Base-by-base conservation (phyloP, 1,284 basidiomycete species). In the Leccinum griseonigrum region DNA sequence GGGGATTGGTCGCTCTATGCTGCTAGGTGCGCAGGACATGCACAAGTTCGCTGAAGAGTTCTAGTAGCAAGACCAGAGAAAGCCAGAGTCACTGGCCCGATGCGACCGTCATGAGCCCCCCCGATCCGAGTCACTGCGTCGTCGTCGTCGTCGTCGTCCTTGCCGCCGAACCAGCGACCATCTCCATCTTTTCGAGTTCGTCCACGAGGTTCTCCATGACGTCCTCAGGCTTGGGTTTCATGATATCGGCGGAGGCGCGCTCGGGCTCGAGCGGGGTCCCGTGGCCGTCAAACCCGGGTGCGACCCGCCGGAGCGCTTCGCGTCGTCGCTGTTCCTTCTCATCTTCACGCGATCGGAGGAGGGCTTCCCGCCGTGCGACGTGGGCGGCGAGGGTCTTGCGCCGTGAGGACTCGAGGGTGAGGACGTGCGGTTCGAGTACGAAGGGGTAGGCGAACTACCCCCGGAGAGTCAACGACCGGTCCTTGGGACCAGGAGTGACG, bases 391-490 rank as follows among this genome's bases (percentile, higher is more conserved):
- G 80, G 1, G 88, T 89, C 16, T 82, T 76, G 61, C 86, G 79
- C 8, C 91, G 86, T 3, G 91, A 82, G 0, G 88, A 83, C 71
- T 90, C 87, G 56, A 92, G 75, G 1, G 86, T 83, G 60, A 95
- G 73, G 65, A 94, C 81, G 70, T 96, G 94, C 0, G 88, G 85
- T 71, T 97, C 95, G 58, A 97, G 83, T 0, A 93, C 91, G 79
- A 93, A 96, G 2, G 95, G 95, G 71, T 97, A 97, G 40, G 92
- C 95, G 69, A 97, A 97, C 95, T 97, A 71, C 5, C 3, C 32
- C 69, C 10, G 40, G 6, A 4, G 34, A 53, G 36, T 64, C 28
- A 28, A 51, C 3, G 8, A 14, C n/a, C 51, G 62, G 28, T 3
- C 6, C 29, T 31, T n/a, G n/a, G 18, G 53, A 13, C n/a, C n/a